phyloP scores from a whole-genome alignment of 306 rosid species.

The Cucumis hystrix region DNA sequence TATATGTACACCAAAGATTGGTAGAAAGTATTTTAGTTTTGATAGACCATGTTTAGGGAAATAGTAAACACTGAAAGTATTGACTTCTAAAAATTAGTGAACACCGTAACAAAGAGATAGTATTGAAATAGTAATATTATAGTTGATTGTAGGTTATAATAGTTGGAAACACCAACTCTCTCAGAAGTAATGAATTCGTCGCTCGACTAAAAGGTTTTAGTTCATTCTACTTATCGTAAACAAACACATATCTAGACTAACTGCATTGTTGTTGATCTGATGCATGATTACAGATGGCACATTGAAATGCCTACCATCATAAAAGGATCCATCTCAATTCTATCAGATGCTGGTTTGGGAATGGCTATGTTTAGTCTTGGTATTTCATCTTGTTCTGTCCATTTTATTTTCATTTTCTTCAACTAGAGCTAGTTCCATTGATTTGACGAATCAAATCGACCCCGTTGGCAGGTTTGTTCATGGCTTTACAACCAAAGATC shows the following conservation, averaged over 20 bases:
- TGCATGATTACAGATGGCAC: constrained; percentile 37
- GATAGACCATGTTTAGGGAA: too few relatives aligned
- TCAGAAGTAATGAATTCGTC: too few relatives aligned
- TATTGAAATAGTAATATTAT: too few relatives aligned
- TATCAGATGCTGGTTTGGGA: constrained; percentile 86
- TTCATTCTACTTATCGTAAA: too few relatives aligned
- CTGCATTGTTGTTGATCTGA: background rate
- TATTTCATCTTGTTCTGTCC: background rate
- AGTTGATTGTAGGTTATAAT: too few relatives aligned
- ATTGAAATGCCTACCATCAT: constrained; percentile 75
- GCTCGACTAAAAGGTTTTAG: too few relatives aligned
- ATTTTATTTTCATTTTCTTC: background rate
- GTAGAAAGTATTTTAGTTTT: too few relatives aligned
- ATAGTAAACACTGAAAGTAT: too few relatives aligned
- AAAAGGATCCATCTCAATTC: constrained; percentile 66
- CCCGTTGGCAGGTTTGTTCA: constrained; percentile 47
- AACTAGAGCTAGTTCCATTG: background rate
- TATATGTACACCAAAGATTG: background rate
- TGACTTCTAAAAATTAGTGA: too few relatives aligned
- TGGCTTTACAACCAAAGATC: constrained; percentile 86
- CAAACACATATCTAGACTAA: too few relatives aligned
- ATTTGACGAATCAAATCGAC: background rate
- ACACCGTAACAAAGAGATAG: too few relatives aligned
- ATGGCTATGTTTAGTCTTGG: constrained; percentile 97
- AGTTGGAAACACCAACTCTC: too few relatives aligned